Conservation (phyloP, 1,139 yeast genomes). For the Geotrichum restrictum region DNA sequence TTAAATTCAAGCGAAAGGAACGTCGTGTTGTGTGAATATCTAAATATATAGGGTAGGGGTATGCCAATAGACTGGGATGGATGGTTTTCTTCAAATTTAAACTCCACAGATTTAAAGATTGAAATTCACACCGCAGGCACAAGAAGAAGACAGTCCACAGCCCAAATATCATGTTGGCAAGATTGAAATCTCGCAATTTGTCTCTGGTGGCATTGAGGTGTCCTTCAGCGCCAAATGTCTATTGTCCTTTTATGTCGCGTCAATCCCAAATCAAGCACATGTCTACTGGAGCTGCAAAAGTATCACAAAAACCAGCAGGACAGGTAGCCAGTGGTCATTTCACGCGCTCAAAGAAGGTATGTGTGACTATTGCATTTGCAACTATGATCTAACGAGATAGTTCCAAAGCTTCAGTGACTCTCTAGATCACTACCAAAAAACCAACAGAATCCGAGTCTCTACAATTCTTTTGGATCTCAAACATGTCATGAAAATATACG, state of each 20-base stretch:
- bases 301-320: background rate
- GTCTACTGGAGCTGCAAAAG: background rate
- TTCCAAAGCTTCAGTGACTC: background rate
- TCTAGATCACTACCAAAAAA: background rate
- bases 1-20: no score
- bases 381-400: constrained; percentile 54
- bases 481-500: constrained; percentile 29
- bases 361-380: constrained; percentile 33
- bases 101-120: no score
- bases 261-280: background rate
- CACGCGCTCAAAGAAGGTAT: background rate
- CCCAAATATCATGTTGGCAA: background rate
- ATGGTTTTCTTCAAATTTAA: no score
- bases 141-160: no score
- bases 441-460: background rate
- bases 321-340: background rate
- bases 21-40: no score
- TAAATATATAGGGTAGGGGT: no score
- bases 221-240: no score
- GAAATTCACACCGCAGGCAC: no score
- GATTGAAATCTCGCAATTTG: no score
- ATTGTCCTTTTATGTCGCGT: no score
- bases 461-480: constrained; percentile 23
- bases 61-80: no score
- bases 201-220: no score